phyloP scores from a whole-genome alignment of 2,329 filamentous ascomycete species.

The Coleophoma eucalyptorum region DNA sequence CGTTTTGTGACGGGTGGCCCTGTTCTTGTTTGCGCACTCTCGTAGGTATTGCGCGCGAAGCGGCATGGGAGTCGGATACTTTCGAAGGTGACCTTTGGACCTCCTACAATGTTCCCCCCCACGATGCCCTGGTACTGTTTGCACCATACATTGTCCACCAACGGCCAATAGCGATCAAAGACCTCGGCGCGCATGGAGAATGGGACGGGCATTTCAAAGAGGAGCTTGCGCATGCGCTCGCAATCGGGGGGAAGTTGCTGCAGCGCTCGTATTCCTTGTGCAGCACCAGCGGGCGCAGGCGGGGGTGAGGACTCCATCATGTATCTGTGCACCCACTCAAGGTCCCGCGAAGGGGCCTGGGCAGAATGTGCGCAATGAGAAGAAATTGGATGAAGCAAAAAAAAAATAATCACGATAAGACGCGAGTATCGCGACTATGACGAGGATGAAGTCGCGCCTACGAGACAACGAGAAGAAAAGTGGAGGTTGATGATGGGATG shows the following conservation, averaged over 20 bases:
- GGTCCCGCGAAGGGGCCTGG: neutral
- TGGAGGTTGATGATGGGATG: neutral
- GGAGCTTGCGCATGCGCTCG: slow-evolving; percentile 6
- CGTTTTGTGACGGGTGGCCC: neutral
- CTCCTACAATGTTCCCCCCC: neutral
- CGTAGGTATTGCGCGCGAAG: slow-evolving; percentile 6
- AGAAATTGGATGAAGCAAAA: neutral
- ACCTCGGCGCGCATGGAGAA: slow-evolving; percentile 8
- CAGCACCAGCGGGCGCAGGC: neutral
- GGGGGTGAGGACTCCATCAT: neutral
- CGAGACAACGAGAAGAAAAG: neutral
- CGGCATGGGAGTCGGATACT: slow-evolving; percentile 6
- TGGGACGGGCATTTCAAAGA: slow-evolving; percentile 8
- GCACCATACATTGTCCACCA: slow-evolving; percentile 7
- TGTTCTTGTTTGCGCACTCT: neutral
- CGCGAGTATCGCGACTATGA: neutral
- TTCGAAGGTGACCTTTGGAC: slow-evolving; percentile 6
- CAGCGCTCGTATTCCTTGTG: neutral
- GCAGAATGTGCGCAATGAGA: neutral
- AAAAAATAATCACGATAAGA: too few species aligned
- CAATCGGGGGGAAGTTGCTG: slow-evolving; percentile 4
- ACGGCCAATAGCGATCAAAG: slow-evolving; percentile 5
- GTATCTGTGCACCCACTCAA: neutral
- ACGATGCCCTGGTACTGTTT: slow-evolving; percentile 6
- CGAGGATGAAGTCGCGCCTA: neutral